Base-by-base conservation (phyloP, 148 eudicot species). In the Chenopodium quinoa region DNA sequence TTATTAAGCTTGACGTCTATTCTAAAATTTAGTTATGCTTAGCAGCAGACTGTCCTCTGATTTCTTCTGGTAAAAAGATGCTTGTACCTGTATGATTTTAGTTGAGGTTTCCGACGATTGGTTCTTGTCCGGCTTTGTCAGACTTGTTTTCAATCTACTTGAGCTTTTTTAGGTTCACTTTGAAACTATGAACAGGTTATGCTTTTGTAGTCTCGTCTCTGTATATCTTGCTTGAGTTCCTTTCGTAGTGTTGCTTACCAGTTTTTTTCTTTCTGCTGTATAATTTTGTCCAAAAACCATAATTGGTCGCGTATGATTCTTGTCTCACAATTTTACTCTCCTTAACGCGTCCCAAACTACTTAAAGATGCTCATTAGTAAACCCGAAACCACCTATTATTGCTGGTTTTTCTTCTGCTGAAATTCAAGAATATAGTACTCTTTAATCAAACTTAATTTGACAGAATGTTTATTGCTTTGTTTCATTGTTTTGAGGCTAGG, bases 11-110 rank as follows among this genome's bases (percentile, higher is more conserved):
- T 14, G 54, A 17, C 7, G 19, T 68, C 64, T 48, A 44, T 63
- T 46, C 27, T 47, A 31, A 47, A 64, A 74, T 40, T 62, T 50
- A 68, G 32, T 17, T 32, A 71, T 71, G 25, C 20, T 23, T 73
- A 73, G 58, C 76, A 46, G 76, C 76, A 46, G 76, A 73, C 58
- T 40, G 22, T 72, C 46, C 27, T 72, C 27, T 37, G 44, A 37
- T 37, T 37, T 5, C 34, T 31, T 14, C 46, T 4, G 70, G 47
- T 44, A 23, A 71, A 19, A 71, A 2, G 25, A 40, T 25, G 2
- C 44, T 44, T 50, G 17, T 27, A 72, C n/a, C 23, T 60, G 9
- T 37, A 50, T 44, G 16, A 17, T 79, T 70, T 13, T 34, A 34
- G 46, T 0, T 8, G 20, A 14, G 73, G 78, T 34, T 17, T 4